Base-by-base conservation (phyloP, 176 grass and related monocot species). In the Lolium multiflorum region DNA sequence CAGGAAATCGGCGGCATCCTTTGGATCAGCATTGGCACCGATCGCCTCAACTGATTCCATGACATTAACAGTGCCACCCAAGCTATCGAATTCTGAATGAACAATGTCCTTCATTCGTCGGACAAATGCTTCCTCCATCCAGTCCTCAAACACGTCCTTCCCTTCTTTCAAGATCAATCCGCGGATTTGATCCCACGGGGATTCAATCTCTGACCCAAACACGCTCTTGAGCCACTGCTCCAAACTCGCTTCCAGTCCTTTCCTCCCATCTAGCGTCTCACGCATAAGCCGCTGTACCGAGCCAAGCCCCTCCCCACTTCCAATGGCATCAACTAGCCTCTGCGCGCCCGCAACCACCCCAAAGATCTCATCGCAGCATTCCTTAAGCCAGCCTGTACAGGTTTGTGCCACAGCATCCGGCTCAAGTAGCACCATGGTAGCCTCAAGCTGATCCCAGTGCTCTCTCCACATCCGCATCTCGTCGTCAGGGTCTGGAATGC, bases 131-230 rank as follows among this genome's bases (percentile, higher is more conserved):
- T 88, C 89, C 83, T 99, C 97, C 90, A 99, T 88, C 82, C 84
- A 86, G 76, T 91, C 85, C 79, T 99, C 97, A 61, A 99, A 96
- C 87, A 99, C 85, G 76, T 97, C 94, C 68, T 97, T 99, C 46
- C 56, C 87, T 49, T 94, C 89, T 87, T 97, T 99, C 89, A 99
- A 82, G 71, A 97, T 93, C 43, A 94, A 77, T 3, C 92, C 92
- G 43, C 94, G 81, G 74, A 99, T 96, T 86, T 96, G 94, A 83
- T 96, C 85, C 97, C 97, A 99, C 43, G 97, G 92, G 12, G 97
- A 96, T 85, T 99, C 92, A 85, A 90, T 93, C 60, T 99, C 97
- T 1, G 92, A 92, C 47, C 97, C 97, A 84, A 98, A 94, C 37
- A 94, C 94, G 38, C 85, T 91, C 92, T 88, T 99, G 62, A 99